These are phyloP conservation scores for Naganishia antarctica DNA, from an alignment of 768 basidiomycete species.

Conservation along the genomic window DNA sequence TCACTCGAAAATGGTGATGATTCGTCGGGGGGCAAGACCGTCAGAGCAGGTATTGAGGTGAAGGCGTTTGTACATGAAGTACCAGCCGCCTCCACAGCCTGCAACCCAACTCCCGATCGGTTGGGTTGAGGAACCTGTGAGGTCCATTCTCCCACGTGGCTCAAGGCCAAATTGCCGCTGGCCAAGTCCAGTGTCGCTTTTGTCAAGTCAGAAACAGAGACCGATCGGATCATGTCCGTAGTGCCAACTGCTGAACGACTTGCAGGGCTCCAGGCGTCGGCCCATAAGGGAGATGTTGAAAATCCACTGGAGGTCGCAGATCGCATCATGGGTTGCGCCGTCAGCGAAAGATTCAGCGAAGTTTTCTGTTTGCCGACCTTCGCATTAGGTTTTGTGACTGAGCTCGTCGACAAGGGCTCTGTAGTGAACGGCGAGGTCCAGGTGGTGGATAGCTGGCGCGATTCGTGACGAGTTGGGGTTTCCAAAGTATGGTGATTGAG, in stretches of 20 bases:
- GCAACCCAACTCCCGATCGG: neutral
- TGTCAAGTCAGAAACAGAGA: neutral
- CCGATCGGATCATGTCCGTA: neutral
- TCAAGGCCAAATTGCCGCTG: neutral
- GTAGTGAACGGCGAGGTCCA: constrained; percentile 12
- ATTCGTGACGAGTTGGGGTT: neutral
- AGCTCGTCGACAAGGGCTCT: neutral
- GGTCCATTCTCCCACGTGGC: neutral
- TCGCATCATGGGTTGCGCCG: neutral
- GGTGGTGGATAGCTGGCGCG: neutral
- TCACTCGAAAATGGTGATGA: neutral
- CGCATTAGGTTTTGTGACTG: neutral
- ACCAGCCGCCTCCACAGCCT: constrained; percentile 1
- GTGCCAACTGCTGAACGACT: too few species aligned
- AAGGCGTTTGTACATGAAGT: neutral
- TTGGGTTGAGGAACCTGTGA: constrained; percentile 14
- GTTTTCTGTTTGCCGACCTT: neutral
- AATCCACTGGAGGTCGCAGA: neutral
- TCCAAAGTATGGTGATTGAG: neutral
- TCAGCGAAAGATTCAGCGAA: neutral
- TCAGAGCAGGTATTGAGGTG: constrained; percentile 12
- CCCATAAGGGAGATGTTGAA: constrained; percentile 3
- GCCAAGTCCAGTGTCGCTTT: neutral
- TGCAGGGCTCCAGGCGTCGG: too few species aligned
- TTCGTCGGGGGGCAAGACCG: too few species aligned